Base-by-base conservation (phyloP, 495 filamentous ascomycete genomes). In the Penicillium verhagenii region DNA sequence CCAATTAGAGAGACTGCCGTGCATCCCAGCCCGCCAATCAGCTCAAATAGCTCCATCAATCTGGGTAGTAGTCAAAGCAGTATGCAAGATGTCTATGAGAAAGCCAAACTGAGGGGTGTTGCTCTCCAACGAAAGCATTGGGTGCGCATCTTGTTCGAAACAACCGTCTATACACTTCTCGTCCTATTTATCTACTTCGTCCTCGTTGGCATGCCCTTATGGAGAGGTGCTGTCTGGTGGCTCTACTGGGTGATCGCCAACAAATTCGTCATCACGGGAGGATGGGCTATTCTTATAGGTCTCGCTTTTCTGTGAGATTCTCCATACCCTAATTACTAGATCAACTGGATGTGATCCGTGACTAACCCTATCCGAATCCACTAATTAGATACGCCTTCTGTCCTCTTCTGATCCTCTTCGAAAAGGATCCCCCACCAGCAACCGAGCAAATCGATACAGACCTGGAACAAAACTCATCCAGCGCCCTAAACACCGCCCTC, bases 181-280 rank as follows among this genome's bases (percentile, higher is more conserved):
- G 19, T 68, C 6, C 45, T 65, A 1, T 68, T 72, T 46, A 59
- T 72, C 5, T 77, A 77, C 45, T 71, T 77, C 14, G 68, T 72
- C 29, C 60, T 77, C 3, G 47, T 76, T 10, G 74, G 74, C 6
- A 39, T 70, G 37, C 74, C 74, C 3, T 45, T 77, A 23, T 77
- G 74, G 74, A 66, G 66, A 47, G 74, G 74, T 14, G 61, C 67
- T 13, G 71, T 76, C 6, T 75, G 67, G 61, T 76, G 68, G 68
- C 28, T 76, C 16, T 77, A 72, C 37, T 71, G 65, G 59, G 47
- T 72, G 6, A 62, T 77, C 23, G 37, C 44, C 28, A 57, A 66
- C n/a, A 68, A 71, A 35, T 73, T 76, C 39, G 65, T 71, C 2
- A 59, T 75, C 28, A 52, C 52, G 10, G 73, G 70, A 19, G 71